phyloP scores from a whole-genome alignment of 2,329 filamentous ascomycete genomes.

The Mycogone perniciosa region DNA sequence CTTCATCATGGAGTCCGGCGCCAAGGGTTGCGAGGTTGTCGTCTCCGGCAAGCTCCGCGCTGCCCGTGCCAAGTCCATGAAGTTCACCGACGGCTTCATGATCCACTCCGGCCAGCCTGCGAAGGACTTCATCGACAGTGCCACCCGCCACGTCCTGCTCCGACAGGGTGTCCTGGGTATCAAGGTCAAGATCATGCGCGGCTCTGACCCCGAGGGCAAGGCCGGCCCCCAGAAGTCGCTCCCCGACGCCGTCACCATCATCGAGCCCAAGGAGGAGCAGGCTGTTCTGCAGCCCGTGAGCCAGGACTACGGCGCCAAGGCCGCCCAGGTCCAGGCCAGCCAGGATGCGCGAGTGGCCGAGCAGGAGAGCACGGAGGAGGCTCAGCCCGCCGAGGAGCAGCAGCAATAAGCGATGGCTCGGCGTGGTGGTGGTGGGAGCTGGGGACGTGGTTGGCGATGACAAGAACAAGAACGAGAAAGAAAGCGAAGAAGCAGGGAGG shows the following conservation, averaged over 20 bases:
- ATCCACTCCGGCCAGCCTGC: constrained; percentile 99
- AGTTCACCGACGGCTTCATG: constrained; percentile 99
- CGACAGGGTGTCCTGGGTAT: constrained; percentile 99
- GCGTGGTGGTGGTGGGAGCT: constrained; percentile 20
- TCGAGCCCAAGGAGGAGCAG: constrained; percentile 99
- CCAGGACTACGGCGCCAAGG: constrained; percentile 98
- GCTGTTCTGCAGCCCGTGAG: constrained; percentile 89
- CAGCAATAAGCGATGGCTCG: constrained; percentile 27
- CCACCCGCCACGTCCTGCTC: constrained; percentile 98
- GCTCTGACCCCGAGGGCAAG: constrained; percentile 99
- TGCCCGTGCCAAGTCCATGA: constrained; percentile 99
- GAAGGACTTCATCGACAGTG: constrained; percentile 98
- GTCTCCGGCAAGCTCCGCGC: constrained; percentile 98
- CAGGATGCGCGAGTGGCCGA: constrained; percentile 54
- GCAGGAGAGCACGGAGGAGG: constrained; percentile 52
- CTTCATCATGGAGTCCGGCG: constrained; percentile 99
- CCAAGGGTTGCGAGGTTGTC: constrained; percentile 99
- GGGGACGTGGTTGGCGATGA: constrained; percentile 17
- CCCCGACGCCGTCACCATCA: constrained; percentile 97
- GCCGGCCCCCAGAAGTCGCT: constrained; percentile 94
- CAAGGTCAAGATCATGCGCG: constrained; percentile 99
- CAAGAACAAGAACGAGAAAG: constrained; percentile 7
- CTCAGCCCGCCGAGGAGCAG: constrained; percentile 34
- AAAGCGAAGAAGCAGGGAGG: constrained; percentile 6
- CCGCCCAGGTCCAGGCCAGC: constrained; percentile 58